phyloP scores from a whole-genome alignment of 257 asterid genomes.

The Vinca minor region DNA sequence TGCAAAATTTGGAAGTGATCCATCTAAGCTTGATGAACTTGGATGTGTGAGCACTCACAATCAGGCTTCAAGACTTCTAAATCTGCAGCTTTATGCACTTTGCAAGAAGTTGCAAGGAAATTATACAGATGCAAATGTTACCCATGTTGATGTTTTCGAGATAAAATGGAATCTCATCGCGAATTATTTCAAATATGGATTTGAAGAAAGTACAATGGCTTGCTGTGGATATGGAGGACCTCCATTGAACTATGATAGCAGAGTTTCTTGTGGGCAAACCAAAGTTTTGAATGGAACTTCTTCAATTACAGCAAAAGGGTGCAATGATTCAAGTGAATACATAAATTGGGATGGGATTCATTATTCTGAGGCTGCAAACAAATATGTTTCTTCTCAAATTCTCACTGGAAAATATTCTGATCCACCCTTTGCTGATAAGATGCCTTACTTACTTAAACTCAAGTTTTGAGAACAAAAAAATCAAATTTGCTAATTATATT shows the following conservation, averaged over 20 bases:
- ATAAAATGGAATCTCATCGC: slow-evolving; percentile 79
- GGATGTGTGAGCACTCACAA: slow-evolving; percentile 84
- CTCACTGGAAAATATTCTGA: slow-evolving; percentile 83
- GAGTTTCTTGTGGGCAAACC: slow-evolving; percentile 72
- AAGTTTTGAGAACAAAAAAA: slow-evolving; percentile 50
- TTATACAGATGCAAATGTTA: slow-evolving; percentile 57
- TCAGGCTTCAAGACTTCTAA: slow-evolving; percentile 72
- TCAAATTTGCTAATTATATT: slow-evolving; percentile 16
- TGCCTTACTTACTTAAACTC: slow-evolving; percentile 71
- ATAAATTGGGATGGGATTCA: slow-evolving; percentile 95
- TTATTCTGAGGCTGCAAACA: slow-evolving; percentile 88
- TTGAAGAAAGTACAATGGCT: slow-evolving; percentile 77
- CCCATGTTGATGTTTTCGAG: slow-evolving; percentile 60
- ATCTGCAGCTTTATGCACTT: slow-evolving; percentile 71
- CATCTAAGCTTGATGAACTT: slow-evolving; percentile 79
- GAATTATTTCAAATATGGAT: slow-evolving; percentile 72
- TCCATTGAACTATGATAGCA: slow-evolving; percentile 76
- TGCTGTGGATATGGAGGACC: slow-evolving; percentile 97
- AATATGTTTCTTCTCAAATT: slow-evolving; percentile 63
- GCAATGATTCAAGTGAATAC: slow-evolving; percentile 66
- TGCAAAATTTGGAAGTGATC: slow-evolving; percentile 69
- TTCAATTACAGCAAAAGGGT: slow-evolving; percentile 63
- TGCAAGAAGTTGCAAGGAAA: slow-evolving; percentile 69
- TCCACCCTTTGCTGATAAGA: slow-evolving; percentile 67
- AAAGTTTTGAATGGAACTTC: slow-evolving; percentile 69